phyloP scores from a whole-genome alignment of 208 protist genomes.

The Phytomonas serpens region DNA sequence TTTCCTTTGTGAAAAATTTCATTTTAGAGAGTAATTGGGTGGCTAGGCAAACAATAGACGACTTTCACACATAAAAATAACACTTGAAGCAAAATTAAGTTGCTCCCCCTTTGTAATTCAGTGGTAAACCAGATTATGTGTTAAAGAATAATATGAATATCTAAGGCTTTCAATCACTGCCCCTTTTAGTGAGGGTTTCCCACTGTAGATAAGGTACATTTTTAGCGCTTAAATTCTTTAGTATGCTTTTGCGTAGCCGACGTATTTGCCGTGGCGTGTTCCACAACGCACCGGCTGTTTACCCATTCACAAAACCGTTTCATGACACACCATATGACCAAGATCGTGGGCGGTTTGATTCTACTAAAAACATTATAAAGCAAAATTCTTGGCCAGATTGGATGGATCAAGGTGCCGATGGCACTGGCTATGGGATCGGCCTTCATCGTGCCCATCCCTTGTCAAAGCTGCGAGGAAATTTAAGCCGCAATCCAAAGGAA shows the following conservation, averaged over 20 bases:
- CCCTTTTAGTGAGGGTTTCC: conserved; percentile 2
- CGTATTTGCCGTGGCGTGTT: conserved; percentile 41
- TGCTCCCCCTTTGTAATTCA: background rate
- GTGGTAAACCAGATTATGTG: background rate
- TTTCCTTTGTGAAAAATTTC: background rate
- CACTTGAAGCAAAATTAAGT: background rate
- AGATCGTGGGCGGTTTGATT: conserved; percentile 51
- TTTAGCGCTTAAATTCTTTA: conserved; percentile 1
- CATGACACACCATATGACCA: conserved; percentile 86
- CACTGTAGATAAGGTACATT: conserved; percentile 7
- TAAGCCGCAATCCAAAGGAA: conserved; percentile 40
- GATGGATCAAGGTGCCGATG: conserved; percentile 86
- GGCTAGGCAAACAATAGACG: background rate
- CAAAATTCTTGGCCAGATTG: conserved; percentile 64
- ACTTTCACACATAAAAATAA: background rate
- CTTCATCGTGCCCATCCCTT: conserved; percentile 77
- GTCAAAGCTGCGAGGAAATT: conserved; percentile 72
- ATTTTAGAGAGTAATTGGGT: background rate
- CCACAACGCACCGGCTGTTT: conserved; percentile 77
- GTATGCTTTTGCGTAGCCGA: conserved; percentile 15
- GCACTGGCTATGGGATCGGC: conserved; percentile 79
- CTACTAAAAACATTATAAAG: conserved; percentile 22
- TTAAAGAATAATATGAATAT: background rate
- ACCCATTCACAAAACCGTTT: conserved; percentile 83
- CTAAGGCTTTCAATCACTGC: background rate